Percentiles rank a stretch among this genome's conserved stretches.
Conservation (phyloP, 495 filamentous ascomycete species). For the Podospora comata region DNA sequence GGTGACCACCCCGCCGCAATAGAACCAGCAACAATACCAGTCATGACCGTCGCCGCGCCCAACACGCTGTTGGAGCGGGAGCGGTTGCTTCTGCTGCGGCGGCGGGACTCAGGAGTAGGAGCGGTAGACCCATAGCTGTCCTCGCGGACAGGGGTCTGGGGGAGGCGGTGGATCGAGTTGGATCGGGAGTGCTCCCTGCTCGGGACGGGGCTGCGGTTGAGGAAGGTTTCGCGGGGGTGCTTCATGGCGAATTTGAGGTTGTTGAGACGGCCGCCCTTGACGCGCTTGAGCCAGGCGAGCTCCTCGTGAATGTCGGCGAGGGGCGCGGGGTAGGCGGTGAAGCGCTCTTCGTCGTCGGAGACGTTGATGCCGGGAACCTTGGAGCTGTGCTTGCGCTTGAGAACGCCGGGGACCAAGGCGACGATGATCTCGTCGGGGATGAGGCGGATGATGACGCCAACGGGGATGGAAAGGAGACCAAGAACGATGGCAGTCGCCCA, state of each 20-base stretch:
- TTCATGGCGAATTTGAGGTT: slow-evolving; percentile 80
- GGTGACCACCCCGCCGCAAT: slow-evolving; percentile 85
- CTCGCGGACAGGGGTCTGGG: slow-evolving; percentile 66
- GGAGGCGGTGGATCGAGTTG: slow-evolving; percentile 52
- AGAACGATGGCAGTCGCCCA: slow-evolving; percentile 76
- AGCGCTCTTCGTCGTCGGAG: slow-evolving; percentile 72
- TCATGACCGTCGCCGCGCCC: slow-evolving; percentile 79
- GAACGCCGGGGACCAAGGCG: slow-evolving; percentile 61
- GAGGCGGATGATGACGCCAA: slow-evolving; percentile 67
- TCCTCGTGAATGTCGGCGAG: slow-evolving; percentile 75
- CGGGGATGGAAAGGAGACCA: slow-evolving; percentile 67
- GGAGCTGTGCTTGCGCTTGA: slow-evolving; percentile 59
- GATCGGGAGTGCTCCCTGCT: slow-evolving; percentile 60
- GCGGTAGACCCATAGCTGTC: slow-evolving; percentile 52
- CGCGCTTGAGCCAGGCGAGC: slow-evolving; percentile 79
- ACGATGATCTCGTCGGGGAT: slow-evolving; percentile 55
- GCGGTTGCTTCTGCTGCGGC: slow-evolving; percentile 61
- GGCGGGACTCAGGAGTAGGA: slow-evolving; percentile 69
- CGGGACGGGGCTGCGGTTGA: slow-evolving; percentile 69
- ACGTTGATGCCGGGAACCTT: slow-evolving; percentile 53
- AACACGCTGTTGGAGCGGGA: slow-evolving; percentile 86
- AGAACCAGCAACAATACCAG: slow-evolving; percentile 82
- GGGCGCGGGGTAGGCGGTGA: slow-evolving; percentile 67
- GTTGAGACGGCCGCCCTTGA: slow-evolving; percentile 88
- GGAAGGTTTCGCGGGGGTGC: slow-evolving; percentile 70